Evolutionary conservation across 176 grass and related monocot genomes (phyloP).

Genomic region (Metroxylon sagu): DNA sequence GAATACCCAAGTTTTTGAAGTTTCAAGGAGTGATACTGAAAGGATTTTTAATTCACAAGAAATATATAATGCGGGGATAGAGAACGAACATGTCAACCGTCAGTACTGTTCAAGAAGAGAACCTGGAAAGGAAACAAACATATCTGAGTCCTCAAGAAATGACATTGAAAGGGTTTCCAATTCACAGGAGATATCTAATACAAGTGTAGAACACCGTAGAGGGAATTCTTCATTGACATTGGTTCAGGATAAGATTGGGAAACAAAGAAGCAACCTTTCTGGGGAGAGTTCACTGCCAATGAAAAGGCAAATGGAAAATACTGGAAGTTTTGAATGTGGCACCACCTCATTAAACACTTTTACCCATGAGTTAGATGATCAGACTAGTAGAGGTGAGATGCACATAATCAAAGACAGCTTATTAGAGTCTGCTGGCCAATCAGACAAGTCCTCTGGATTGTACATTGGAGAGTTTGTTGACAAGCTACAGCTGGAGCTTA

Average conservation of each 20-base stretch:
- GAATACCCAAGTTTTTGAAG: conserved; percentile 17
- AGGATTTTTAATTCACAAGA: not conserved
- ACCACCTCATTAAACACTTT: conserved; percentile 18
- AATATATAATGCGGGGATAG: conserved; percentile 19
- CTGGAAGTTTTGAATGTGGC: conserved; percentile 26
- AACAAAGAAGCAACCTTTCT: not conserved
- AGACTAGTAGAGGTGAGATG: not conserved
- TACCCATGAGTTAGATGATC: conserved; percentile 5
- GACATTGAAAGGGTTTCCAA: conserved; percentile 13
- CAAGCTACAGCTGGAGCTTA: conserved; percentile 39
- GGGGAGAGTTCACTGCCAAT: conserved; percentile 22
- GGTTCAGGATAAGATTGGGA: conserved; percentile 14
- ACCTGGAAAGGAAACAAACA: conserved; percentile 10
- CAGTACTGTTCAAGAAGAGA: conserved; percentile 30
- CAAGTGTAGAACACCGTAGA: conserved; percentile 1
- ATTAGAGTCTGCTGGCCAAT: conserved; percentile 65
- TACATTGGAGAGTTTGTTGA: conserved; percentile 57
- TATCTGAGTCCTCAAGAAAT: conserved; percentile 3
- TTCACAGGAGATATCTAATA: conserved; percentile 26
- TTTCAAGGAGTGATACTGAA: conserved; percentile 20
- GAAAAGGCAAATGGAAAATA: conserved; percentile 17
- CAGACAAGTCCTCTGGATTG: conserved; percentile 68
- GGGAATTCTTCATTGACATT: conserved; percentile 15
- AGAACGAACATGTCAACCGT: conserved; percentile 10
- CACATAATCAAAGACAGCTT: conserved; percentile 35